These are phyloP conservation scores for Pholiota microspora DNA, from an alignment of 768 basidiomycete genomes.

Conservation along the genomic window DNA sequence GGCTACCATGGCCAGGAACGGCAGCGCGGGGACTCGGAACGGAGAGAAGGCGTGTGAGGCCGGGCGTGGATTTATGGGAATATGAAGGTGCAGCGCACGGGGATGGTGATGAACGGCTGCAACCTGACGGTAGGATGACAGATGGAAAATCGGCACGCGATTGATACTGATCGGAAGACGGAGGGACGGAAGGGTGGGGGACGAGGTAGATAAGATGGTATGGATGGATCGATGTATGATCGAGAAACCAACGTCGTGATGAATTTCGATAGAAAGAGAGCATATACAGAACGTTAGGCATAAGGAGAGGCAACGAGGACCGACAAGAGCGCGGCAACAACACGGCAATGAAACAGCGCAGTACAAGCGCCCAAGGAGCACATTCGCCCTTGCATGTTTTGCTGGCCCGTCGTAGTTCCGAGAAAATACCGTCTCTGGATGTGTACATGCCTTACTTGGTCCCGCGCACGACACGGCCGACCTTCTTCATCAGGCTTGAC, in stretches of 20 bases:
- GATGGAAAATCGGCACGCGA: neutral
- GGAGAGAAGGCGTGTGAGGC: neutral
- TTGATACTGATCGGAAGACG: neutral
- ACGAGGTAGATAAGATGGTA: conserved; percentile 2
- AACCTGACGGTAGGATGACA: neutral
- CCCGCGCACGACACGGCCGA: conserved; percentile 69
- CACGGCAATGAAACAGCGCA: neutral
- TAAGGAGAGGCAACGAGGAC: neutral
- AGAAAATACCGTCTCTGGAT: neutral
- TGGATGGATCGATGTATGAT: conserved; percentile 4
- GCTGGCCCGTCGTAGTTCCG: neutral
- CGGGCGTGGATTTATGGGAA: neutral
- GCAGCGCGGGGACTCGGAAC: neutral
- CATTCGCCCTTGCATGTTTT: neutral
- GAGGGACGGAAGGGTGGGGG: neutral
- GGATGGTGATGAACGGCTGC: neutral
- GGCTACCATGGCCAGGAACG: too few species aligned
- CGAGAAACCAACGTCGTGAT: conserved; percentile 8
- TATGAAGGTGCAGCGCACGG: neutral
- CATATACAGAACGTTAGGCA: neutral
- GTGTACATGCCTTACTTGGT: conserved; percentile 29
- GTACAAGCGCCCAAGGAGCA: conserved; percentile 3
- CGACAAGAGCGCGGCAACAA: neutral
- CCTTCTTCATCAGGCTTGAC: conserved; percentile 78
- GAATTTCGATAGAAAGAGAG: too few species aligned